Conservation (phyloP, 176 grass and related monocot genomes). For the Lolium perenne region DNA sequence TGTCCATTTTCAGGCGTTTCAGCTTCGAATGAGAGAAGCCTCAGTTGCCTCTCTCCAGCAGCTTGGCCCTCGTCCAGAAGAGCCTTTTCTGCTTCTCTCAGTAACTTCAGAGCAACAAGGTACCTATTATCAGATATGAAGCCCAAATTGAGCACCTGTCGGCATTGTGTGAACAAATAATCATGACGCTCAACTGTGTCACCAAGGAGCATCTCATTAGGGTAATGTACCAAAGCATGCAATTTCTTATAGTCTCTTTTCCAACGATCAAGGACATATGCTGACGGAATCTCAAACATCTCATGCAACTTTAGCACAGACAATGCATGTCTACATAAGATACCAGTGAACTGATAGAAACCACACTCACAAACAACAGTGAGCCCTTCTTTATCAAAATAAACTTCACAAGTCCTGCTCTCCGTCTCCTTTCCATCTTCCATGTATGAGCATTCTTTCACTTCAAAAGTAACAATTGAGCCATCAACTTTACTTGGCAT, state of each 20-base stretch:
- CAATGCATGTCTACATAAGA: constrained; percentile 88
- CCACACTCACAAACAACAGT: constrained; percentile 81
- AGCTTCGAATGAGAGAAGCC: constrained; percentile 80
- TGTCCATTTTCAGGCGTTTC: constrained; percentile 71
- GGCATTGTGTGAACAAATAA: constrained; percentile 58
- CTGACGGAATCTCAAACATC: constrained; percentile 80
- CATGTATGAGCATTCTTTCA: constrained; percentile 91
- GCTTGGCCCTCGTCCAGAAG: constrained; percentile 68
- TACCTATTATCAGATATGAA: constrained; percentile 87
- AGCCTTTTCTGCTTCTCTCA: constrained; percentile 77
- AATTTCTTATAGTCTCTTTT: constrained; percentile 88
- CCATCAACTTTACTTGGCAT: constrained; percentile 69
- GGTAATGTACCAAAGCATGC: constrained; percentile 52
- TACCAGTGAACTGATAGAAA: constrained; percentile 80
- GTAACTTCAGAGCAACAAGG: constrained; percentile 80
- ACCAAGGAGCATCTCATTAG: constrained; percentile 47
- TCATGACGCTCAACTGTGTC: constrained; percentile 53
- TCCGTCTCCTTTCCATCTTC: constrained; percentile 86
- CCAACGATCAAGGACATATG: constrained; percentile 87
- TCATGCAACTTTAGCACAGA: constrained; percentile 93
- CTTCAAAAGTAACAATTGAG: constrained; percentile 65
- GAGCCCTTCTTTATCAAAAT: constrained; percentile 64
- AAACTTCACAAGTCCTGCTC: constrained; percentile 73
- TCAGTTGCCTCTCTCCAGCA: constrained; percentile 64
- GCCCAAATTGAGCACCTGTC: constrained; percentile 74